These are phyloP conservation scores for Leccinum proximum DNA, from an alignment of 1,284 basidiomycete genomes.

Conservation along the genomic window DNA sequence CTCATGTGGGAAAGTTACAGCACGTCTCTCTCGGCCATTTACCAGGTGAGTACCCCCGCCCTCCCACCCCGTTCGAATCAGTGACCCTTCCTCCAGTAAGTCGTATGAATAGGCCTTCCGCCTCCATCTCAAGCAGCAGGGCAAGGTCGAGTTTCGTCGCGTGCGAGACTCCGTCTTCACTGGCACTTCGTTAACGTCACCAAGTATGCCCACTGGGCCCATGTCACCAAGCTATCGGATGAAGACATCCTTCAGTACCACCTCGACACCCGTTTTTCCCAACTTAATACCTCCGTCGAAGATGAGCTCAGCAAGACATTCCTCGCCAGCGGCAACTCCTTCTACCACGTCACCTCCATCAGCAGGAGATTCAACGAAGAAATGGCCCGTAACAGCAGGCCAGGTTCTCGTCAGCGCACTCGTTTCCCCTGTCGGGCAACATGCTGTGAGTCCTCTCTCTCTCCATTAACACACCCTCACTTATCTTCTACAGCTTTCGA, in stretches of 20 bases:
- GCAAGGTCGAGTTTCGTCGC: no score
- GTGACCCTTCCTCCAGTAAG: no score
- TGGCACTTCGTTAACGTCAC: no score
- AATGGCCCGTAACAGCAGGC: constrained; percentile 66
- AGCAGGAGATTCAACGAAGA: constrained; percentile 46
- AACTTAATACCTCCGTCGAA: constrained; percentile 87
- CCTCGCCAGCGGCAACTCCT: constrained; percentile 68
- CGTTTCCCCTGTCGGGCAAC: constrained; percentile 51
- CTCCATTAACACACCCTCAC: neutral
- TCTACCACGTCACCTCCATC: constrained; percentile 46
- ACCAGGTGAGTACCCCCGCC: no score
- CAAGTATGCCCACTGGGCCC: no score
- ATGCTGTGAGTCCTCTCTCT: neutral
- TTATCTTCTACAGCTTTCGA: no score
- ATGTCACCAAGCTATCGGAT: no score
- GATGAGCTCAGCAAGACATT: constrained; percentile 98
- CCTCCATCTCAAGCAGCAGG: no score
- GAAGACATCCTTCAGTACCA: constrained; percentile 29
- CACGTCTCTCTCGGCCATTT: no score
- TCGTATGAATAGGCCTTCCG: no score
- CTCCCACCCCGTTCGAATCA: no score
- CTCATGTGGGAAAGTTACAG: constrained; percentile 82
- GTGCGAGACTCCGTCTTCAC: no score
- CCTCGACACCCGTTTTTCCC: constrained; percentile 61
- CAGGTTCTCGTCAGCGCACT: constrained; percentile 93